Conservation (phyloP, 2,329 filamentous ascomycete species). For the Mollisia scopiformis region DNA sequence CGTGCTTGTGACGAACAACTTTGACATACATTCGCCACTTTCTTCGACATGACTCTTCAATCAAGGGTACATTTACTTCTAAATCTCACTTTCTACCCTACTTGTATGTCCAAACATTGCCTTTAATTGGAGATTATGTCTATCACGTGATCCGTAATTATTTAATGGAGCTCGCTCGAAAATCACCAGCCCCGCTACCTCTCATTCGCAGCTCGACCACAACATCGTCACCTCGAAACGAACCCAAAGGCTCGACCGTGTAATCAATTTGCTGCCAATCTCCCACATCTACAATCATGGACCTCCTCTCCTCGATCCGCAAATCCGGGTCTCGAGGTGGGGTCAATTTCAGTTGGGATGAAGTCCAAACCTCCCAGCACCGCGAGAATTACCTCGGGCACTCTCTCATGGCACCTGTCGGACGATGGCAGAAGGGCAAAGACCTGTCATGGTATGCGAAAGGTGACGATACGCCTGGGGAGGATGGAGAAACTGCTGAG, state of each 20-base stretch:
- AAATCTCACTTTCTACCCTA: background rate
- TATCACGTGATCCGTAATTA: background rate
- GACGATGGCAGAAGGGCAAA: slow-evolving; percentile 71
- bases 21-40: too few species aligned
- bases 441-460: slow-evolving; percentile 68
- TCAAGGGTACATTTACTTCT: background rate
- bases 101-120: background rate
- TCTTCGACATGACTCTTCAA: background rate
- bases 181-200: background rate
- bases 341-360: slow-evolving; percentile 95
- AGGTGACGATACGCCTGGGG: slow-evolving; percentile 51
- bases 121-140: background rate
- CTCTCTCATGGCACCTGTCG: slow-evolving; percentile 74
- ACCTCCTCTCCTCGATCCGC: slow-evolving; percentile 88
- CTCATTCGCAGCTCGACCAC: background rate
- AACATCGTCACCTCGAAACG: background rate
- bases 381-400: slow-evolving; percentile 85
- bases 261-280: background rate
- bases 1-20: too few species aligned
- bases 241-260: background rate
- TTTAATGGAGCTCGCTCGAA: background rate
- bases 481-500: slow-evolving; percentile 60
- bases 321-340: slow-evolving; percentile 91
- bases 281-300: slow-evolving; percentile 60
- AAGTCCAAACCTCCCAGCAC: slow-evolving; percentile 85